Evolutionary conservation across 2,329 filamentous ascomycete species (phyloP), one percentile per base, ranked within the genome.

Genomic region (Colletotrichum sp.): DNA sequence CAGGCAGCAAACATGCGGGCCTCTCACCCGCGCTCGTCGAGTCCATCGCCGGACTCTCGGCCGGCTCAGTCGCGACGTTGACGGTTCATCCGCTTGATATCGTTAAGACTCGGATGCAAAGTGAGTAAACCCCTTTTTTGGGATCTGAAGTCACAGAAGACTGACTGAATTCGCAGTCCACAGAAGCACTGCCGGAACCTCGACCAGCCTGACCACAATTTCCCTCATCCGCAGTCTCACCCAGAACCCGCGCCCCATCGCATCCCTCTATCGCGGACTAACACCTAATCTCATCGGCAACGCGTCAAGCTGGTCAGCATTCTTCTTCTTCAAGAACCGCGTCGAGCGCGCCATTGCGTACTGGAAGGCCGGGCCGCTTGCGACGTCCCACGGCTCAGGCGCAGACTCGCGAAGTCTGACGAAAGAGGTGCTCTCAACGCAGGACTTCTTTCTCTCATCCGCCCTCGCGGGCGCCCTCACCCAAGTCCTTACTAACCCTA

Each of bases 91-190:
- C 97, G 36, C 92, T 99, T 76, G 97, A 99, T 86, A 93, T 99
- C 78, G 93, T 99, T 83, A 99, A 99, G 89, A 99, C 96, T 77
- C 94, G 97, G 78, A 92, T 99, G 83, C 97, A 99, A 87, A 93
- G 95, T 96, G 87, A 75, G 87, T 82, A 52, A 26, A 10, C 66
- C 39, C 22, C n/a, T 8, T 15, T 30, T 15, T 48, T 26, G 3
- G 28, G 8, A 8, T 28, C 9, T 2, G 7, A 13, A 52, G 4
- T 3, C 44, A 52, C 44, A 8, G n/a, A 13, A 22, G 2, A 22
- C 6, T 52, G 44, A 52, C 44, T 4, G n/a, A 52, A 13, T 8
- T 48, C 44, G 7, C 28, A 91, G 90, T 93, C 79, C 87, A 91
- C 79, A 89, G 89, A 75, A 89, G 84, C 80, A 83, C 83, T 74